Evolutionary conservation across 805 yeast genomes (phyloP).

Genomic region (Schizosaccharomyces octosporus): DNA sequence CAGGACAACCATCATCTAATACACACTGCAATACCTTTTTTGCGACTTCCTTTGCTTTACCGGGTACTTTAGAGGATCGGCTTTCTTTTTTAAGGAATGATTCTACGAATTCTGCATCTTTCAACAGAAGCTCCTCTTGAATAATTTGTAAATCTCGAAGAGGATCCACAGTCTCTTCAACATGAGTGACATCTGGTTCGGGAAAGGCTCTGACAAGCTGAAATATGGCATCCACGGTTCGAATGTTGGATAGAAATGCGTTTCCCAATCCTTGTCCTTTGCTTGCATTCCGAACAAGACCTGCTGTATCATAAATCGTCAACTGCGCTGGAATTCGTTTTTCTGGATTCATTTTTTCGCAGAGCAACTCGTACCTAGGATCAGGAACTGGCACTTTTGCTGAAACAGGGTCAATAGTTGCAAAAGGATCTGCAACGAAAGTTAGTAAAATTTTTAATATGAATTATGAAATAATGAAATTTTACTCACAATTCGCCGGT

Average conservation of each 20-base stretch:
- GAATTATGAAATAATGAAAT: no score
- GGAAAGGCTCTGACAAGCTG: conserved; percentile 95
- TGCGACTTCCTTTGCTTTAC: conserved; percentile 66
- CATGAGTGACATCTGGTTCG: conserved; percentile 92
- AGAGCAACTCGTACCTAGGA: conserved; percentile 55
- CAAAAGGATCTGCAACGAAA: conserved; percentile 34
- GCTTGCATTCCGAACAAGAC: conserved; percentile 87
- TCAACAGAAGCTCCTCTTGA: conserved; percentile 72
- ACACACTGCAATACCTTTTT: conserved; percentile 49
- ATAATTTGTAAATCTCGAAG: conserved; percentile 83
- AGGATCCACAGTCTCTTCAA: conserved; percentile 91
- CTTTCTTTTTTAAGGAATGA: conserved; percentile 57
- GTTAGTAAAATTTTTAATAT: no score
- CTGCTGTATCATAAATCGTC: conserved; percentile 91
- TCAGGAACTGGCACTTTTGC: conserved; percentile 90
- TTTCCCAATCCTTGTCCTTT: conserved; percentile 51
- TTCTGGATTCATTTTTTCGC: conserved; percentile 52
- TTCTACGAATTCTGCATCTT: conserved; percentile 84
- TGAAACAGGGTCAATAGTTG: conserved; percentile 94
- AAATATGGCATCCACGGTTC: conserved; percentile 93
- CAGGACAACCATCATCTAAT: conserved; percentile 68
- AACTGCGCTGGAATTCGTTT: conserved; percentile 52
- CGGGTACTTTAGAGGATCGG: conserved; percentile 65
- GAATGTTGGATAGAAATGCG: conserved; percentile 83
- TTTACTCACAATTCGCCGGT: conserved; percentile 58